Base-by-base conservation (phyloP, 2,329 filamentous ascomycete species). In the Proliferodiscus dingleyae region DNA sequence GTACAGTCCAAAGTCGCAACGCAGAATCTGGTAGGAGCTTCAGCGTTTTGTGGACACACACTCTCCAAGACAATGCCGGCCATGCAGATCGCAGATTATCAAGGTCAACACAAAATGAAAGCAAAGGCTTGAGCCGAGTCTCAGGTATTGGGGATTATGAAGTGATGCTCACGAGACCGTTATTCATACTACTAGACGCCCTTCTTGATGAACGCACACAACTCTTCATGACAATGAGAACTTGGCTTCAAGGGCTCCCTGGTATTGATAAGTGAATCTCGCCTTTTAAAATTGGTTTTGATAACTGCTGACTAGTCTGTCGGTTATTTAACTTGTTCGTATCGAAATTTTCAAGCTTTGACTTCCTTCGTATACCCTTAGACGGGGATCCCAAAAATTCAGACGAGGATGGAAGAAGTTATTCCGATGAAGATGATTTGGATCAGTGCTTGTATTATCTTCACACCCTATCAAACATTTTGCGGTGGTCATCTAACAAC, bases 41-140 rank as follows among this genome's bases (percentile, higher is more conserved):
- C 62, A 74, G 78, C 32, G 78, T 89, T 3, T 67, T 95, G 3
- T 95, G 89, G 89, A 83, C 82, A n/a, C 88, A 94, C 61, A 87
- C 77, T 16, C 64, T 84, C 22, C 80, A 83, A 59, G 81, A 77
- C 38, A 72, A 58, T 66, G 70, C 15, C 66, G 71, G 9, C 48
- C 58, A 45, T 50, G 54, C 24, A 19, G 77, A 80, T 43, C 68
- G 75, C n/a, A 68, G 74, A 48, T 66, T 69, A 5, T 68, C 74
- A 5, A 77, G 72, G 52, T 66, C 68, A 1, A 69, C 69, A 24
- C 64, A 53, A 44, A 64, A 45, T 49, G 67, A 66, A 29, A 55
- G 48, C 29, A 64, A 58, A 37, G 54, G 61, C 4, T 59, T 60
- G 7, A 64, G 66, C 11, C 70, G 75, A 21, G 69, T 76, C 54